Evolutionary conservation across 495 filamentous ascomycete genomes (phyloP), one percentile per base, ranked within the genome.

Genomic region (Melanomma pulvis-pyrius): DNA sequence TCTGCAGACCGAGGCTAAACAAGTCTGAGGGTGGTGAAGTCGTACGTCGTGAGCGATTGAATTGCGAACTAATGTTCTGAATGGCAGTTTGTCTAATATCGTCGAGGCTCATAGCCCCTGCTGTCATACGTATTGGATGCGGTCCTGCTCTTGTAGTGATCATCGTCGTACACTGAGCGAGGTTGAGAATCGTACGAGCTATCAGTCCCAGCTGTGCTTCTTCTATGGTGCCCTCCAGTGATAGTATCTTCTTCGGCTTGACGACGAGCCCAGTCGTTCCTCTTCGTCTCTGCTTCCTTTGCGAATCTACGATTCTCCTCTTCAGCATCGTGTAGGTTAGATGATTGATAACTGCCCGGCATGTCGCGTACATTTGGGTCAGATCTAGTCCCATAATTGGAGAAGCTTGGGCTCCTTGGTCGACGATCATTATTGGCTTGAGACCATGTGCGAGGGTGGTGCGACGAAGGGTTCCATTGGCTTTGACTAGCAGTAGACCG

Each of bases 231-330:
- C 17, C 17, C 41, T 19, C 60, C 53, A 32, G 9, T 8, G n/a
- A 30, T 11, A 9, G 24, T 1, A 11, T 69, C 70, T 2, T 71
- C 68, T 51, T 71, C 69, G 4, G 69, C 70, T 21, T 69, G 66
- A 8, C 70, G 65, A 21, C 66, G 19, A 12, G 66, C 67, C 70
- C 70, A 69, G 12, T 72, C 70, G 26, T 41, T 61, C 24, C 70
- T 57, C 55, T 60, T 66, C 29, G 39, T 32, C n/a, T 69, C 70
- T 21, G 66, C 61, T 30, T 68, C 69, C 49, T 59, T 61, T 13
- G 69, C 47, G 30, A 65, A 66, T 39, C 59, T 52, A 9, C 66
- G 70, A 32, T 59, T 63, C 21, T 72, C 66, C 25, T 72, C 70
- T 26, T 65, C 66, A 9, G 66, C 48, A 19, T 65, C 61, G 39